A percentile compares a stretch with the other conserved stretches of the same genome.
Evolutionary conservation across 805 yeast species (phyloP).

Genomic region (Sugiyamaella lignohabitans): DNA sequence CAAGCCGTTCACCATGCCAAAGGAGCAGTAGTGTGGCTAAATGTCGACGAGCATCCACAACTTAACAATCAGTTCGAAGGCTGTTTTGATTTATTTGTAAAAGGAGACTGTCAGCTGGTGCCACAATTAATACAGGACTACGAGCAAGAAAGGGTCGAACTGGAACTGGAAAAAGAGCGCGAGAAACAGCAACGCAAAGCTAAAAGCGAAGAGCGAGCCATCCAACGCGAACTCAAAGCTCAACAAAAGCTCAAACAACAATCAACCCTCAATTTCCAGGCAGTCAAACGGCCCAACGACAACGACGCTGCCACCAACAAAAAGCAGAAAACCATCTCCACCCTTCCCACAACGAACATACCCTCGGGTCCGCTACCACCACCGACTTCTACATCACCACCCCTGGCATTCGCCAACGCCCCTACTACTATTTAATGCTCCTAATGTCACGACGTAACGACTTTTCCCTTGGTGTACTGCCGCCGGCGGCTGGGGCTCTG

Average conservation of each 20-base stretch:
- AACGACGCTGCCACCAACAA: neutral
- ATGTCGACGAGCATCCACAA: constrained; percentile 45
- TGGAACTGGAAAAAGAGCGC: constrained; percentile 21
- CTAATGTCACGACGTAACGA: no score
- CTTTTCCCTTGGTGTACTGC: no score
- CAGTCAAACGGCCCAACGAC: constrained; percentile 4
- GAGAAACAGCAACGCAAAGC: constrained; percentile 14
- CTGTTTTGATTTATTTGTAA: constrained; percentile 49
- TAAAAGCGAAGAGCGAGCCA: constrained; percentile 2
- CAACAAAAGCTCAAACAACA: constrained; percentile 1
- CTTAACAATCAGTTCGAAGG: constrained; percentile 44
- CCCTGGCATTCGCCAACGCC: no score
- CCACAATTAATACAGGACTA: constrained; percentile 34
- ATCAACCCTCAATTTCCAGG: constrained; percentile 1
- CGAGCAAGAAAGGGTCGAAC: constrained; percentile 21
- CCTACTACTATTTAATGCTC: no score
- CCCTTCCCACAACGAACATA: neutral
- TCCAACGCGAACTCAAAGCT: constrained; percentile 3
- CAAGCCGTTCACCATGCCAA: constrained; percentile 48
- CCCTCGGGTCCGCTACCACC: neutral
- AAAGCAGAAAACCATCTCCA: neutral
- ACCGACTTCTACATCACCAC: neutral
- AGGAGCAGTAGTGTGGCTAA: constrained; percentile 59
- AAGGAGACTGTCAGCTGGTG: constrained; percentile 60
- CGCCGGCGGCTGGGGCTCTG: neutral